Base-by-base conservation (phyloP, 139 green algal genomes). In the Tetratostichococcus sp. region DNA sequence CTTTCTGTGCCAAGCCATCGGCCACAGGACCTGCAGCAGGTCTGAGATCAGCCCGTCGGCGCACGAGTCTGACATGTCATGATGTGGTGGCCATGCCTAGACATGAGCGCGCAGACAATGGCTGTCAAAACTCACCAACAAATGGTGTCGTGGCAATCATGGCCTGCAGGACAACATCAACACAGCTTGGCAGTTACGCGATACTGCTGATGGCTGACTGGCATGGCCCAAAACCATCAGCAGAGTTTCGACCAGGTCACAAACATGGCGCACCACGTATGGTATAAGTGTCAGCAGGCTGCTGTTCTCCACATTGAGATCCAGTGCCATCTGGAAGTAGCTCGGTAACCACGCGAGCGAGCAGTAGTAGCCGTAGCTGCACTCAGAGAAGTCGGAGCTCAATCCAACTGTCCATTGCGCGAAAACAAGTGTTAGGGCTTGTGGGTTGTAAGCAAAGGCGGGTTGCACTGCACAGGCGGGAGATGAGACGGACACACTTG, bases 271-370 rank as follows among this genome's bases (percentile, higher is more conserved):
- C 50, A 62, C 88, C 1, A 97, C 80, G 83, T 96, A 97, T 0
- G 91, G 89, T 69, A 96, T 91, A 31, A 94, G 82, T 16, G 91
- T 94, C 1, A 96, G 82, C 71, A 96, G 78, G 70, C 80, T 90
- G 35, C 75, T 88, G 59, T 85, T 86, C 74, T 94, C 86, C 66
- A 97, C 89, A 59, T 94, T 91, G 31, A 98, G 85, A 2, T 91
- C 90, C 35, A 98, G 82, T 0, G 88, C 85, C 58, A 98, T 86
- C 67, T 96, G 94, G 83, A 98, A 99, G 86, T 97, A 99, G 6
- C 85, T 92, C 16, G 96, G 96, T 80, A 99, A 89, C 96, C 96
- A 99, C 1, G 96, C 90, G 62, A 98, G 85, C 50, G 99, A 86
- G 1, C 89, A 95, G 85, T 98, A 98, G 80, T 98, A 96, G 57